phyloP scores from a whole-genome alignment of 116 monocot species.

The Zostera marina region DNA sequence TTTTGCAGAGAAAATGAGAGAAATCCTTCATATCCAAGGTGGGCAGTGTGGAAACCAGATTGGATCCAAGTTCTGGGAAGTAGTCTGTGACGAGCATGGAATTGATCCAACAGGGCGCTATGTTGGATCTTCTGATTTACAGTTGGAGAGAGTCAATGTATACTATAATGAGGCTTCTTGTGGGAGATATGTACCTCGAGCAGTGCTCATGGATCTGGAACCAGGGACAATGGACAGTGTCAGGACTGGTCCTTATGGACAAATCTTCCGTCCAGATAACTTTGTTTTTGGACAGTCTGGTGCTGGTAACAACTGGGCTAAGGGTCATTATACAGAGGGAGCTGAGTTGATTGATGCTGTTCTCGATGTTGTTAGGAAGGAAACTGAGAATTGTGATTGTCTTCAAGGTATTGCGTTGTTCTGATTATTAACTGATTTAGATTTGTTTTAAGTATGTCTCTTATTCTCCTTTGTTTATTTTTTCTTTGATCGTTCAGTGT shows the following conservation, averaged over 20 bases:
- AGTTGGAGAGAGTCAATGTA: constrained; percentile 45
- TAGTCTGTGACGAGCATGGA: constrained; percentile 51
- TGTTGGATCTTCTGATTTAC: constrained; percentile 28
- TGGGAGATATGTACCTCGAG: constrained; percentile 39
- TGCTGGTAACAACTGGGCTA: constrained; percentile 62
- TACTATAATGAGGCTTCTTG: constrained; percentile 59
- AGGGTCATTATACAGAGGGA: constrained; percentile 60
- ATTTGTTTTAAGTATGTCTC: no score
- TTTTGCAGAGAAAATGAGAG: constrained; percentile 29
- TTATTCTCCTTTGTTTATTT: no score
- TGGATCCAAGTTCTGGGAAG: constrained; percentile 53
- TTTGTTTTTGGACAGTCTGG: constrained; percentile 62
- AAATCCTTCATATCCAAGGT: constrained; percentile 44
- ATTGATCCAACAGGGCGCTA: constrained; percentile 47
- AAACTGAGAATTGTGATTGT: constrained; percentile 51
- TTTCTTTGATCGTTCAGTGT: no score
- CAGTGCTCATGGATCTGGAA: constrained; percentile 57
- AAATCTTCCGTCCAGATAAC: constrained; percentile 59
- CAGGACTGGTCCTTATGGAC: constrained; percentile 37
- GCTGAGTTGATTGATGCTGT: constrained; percentile 51
- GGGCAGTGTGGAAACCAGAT: constrained; percentile 52
- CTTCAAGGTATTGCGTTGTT: constrained; percentile 28
- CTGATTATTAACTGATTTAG: no score
- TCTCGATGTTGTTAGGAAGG: constrained; percentile 50
- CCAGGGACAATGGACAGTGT: constrained; percentile 54